Evolutionary conservation across 345 rosid genomes (phyloP).

Genomic region (Stellera chamaejasme): DNA sequence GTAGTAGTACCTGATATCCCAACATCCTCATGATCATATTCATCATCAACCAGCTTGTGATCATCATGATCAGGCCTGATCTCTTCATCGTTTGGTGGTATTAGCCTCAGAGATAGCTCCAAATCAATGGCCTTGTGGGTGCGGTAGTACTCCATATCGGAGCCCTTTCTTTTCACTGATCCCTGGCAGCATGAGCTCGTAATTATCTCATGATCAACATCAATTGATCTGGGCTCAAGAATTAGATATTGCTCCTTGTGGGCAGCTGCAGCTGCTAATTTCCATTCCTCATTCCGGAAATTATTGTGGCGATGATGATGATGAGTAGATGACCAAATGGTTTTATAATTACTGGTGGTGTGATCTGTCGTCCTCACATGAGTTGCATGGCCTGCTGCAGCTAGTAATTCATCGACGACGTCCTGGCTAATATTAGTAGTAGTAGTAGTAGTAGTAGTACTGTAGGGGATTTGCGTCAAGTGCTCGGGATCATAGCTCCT

Average conservation of each 20-base stretch:
- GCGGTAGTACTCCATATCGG: conserved; percentile 22
- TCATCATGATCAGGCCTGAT: neutral
- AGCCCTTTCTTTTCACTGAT: conserved; percentile 30
- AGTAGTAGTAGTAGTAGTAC: neutral
- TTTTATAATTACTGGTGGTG: neutral
- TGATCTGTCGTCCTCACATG: conserved; percentile 24
- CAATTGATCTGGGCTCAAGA: conserved; percentile 12
- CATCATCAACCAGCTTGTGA: conserved; percentile 4
- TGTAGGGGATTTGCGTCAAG: conserved; percentile 16
- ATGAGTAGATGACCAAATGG: conserved; percentile 9
- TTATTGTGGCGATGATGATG: conserved; percentile 16
- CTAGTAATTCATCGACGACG: conserved; percentile 26
- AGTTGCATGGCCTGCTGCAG: conserved; percentile 8
- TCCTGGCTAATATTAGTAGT: conserved; percentile 16
- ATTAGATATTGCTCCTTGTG: neutral
- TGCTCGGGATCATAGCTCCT: conserved; percentile 22
- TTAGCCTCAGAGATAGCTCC: conserved; percentile 41
- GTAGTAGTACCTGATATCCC: neutral
- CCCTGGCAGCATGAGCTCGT: conserved; percentile 5
- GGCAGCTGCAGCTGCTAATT: too few relatives aligned
- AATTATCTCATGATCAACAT: conserved; percentile 1
- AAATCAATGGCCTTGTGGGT: conserved; percentile 24
- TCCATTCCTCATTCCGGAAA: neutral
- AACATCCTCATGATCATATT: conserved; percentile 22
- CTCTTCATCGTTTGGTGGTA: conserved; percentile 10